Conservation (phyloP, 257 asterid species). For the Misopates orontium region DNA sequence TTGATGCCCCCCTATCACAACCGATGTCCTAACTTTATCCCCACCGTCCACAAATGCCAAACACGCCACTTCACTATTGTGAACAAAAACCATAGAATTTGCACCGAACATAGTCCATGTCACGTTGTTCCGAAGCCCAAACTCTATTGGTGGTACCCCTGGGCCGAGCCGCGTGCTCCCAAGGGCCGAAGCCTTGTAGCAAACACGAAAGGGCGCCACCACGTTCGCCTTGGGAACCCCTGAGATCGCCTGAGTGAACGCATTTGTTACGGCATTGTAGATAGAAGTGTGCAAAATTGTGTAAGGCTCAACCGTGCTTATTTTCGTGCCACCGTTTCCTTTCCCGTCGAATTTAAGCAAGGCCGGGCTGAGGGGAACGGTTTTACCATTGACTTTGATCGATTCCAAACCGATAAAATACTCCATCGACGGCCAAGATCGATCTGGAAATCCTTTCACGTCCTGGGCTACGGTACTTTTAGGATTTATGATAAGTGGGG, state of each 20-base stretch:
- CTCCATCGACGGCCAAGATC: conserved; percentile 43
- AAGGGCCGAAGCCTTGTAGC: conserved; percentile 40
- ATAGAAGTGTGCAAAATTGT: conserved; percentile 43
- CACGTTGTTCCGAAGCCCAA: conserved; percentile 38
- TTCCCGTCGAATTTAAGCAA: conserved; percentile 32
- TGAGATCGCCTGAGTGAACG: conserved; percentile 36
- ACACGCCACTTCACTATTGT: conserved; percentile 34
- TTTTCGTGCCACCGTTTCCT: conserved; percentile 55
- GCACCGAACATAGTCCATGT: conserved; percentile 54
- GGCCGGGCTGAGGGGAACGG: conserved; percentile 32
- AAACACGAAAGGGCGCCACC: conserved; percentile 38
- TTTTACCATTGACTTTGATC: conserved; percentile 32
- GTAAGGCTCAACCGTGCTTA: conserved; percentile 52
- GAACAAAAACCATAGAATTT: conserved; percentile 49
- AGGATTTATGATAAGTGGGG: conserved; percentile 39
- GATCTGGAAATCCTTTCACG: conserved; percentile 30
- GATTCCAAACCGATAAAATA: conserved; percentile 53
- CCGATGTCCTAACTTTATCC: conserved; percentile 27
- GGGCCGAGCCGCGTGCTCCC: conserved; percentile 51
- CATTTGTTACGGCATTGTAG: conserved; percentile 37
- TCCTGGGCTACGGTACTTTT: conserved; percentile 34
- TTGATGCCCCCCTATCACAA: conserved; percentile 52
- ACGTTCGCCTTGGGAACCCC: conserved; percentile 36
- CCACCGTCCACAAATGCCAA: conserved; percentile 39
- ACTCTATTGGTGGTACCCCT: conserved; percentile 48